Base-by-base conservation (phyloP, 2,329 filamentous ascomycete genomes). In the Polychaeton citri region DNA sequence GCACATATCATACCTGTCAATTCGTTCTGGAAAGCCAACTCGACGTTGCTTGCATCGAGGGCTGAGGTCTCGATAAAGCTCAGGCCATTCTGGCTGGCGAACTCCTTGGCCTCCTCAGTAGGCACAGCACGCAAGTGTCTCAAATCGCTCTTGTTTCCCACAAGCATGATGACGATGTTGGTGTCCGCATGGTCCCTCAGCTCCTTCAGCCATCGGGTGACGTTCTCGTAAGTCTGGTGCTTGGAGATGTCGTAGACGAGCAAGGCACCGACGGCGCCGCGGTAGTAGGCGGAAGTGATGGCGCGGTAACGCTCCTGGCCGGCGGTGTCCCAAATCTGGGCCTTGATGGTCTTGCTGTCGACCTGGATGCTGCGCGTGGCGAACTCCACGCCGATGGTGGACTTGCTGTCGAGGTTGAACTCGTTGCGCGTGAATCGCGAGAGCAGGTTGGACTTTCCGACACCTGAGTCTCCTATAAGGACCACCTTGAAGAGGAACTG, bases 401-500 rank as follows among this genome's bases (percentile, higher is more conserved):
- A 96, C 77, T 98, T 96, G 63, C 88, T 93, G 68, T 98, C 90
- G 49, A 96, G 76, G 69, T 96, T 96, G 81, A 98, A 98, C 69
- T 98, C 90, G 66, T 98, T 96, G 62, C 90, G 86, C 54, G 90
- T 96, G 76, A 98, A 98, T 66, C 92, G 83, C 69, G 87, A 95
- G 68, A 98, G 74, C 54, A 98, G 84, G 70, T 98, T 98, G 71
- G 90, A 98, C 74, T 98, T 98, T 71, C 90, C 90, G 66, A 98
- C 90, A 56, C 90, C 90, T 51, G 87, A 95, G 70, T 98, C 90
- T 76, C 90, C 90, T 62, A 98, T 98, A 64, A 98, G 73, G 61
- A 98, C 90, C 61, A 96, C 88, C 82, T 98, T 96, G 78, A 98
- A 98, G 61, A 96, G 85, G 64, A 96, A 96, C 87, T 95, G 63